phyloP scores from a whole-genome alignment of 2,329 filamentous ascomycete genomes.

The Exophiala alcalophila region DNA sequence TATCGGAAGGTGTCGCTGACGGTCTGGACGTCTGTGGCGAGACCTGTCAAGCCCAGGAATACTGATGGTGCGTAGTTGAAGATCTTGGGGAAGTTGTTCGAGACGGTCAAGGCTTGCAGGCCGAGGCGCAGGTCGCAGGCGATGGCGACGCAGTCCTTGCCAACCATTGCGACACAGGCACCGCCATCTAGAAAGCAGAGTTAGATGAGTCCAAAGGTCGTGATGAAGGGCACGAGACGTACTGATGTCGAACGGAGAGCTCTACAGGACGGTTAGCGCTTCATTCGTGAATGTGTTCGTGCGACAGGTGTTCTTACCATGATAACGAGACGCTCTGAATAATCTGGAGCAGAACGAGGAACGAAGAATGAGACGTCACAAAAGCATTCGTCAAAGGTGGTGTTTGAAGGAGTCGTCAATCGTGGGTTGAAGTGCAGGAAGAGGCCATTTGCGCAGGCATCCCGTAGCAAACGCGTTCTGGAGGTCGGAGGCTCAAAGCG shows the following conservation, averaged over 20 bases:
- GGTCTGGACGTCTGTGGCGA: conserved; percentile 92
- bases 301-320: conserved; percentile 23
- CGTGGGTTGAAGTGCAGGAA: not conserved
- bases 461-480: conserved; percentile 20
- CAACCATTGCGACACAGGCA: conserved; percentile 97
- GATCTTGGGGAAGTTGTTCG: conserved; percentile 99
- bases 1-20: conserved; percentile 97
- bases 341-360: conserved; percentile 30
- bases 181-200: conserved; percentile 62
- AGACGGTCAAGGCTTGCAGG: conserved; percentile 92
- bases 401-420: conserved; percentile 1
- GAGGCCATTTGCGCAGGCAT: conserved; percentile 19
- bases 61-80: conserved; percentile 90
- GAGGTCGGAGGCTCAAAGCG: conserved; percentile 10
- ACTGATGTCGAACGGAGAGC: conserved; percentile 96
- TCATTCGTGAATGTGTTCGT: no score
- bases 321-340: conserved; percentile 35
- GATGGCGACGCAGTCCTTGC: conserved; percentile 99
- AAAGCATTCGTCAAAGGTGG: not conserved
- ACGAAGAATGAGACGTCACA: conserved; percentile 17
- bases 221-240: conserved; percentile 39
- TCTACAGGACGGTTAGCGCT: conserved; percentile 50
- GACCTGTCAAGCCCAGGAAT: conserved; percentile 91
- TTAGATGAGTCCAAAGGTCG: not conserved
- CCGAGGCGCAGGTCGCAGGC: conserved; percentile 98